Evolutionary conservation across 352 stramenopile genomes (phyloP).

Genomic region (Globisporangium ultimum): DNA sequence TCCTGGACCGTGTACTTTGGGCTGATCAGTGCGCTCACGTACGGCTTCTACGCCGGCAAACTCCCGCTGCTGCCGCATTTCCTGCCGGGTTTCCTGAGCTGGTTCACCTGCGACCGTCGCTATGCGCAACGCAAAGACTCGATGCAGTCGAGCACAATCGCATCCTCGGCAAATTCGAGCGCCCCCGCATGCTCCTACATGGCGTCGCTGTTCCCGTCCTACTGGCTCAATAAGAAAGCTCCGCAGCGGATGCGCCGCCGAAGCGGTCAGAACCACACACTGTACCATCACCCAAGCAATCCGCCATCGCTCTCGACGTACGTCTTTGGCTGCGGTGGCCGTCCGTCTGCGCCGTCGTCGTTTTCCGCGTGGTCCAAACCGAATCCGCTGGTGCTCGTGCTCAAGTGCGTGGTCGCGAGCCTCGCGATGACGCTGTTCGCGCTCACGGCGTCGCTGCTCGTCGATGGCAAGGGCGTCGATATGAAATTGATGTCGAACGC

Average conservation of each 20-base stretch:
- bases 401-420: slow-evolving; percentile 24
- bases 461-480: slow-evolving; percentile 46
- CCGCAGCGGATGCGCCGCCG: slow-evolving; percentile 7
- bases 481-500: slow-evolving; percentile 76
- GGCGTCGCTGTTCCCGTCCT: slow-evolving; percentile 39
- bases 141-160: slow-evolving; percentile 23
- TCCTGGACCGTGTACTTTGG: slow-evolving; percentile 49
- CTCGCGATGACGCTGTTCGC: slow-evolving; percentile 25
- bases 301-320: slow-evolving; percentile 5
- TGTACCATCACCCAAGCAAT: slow-evolving; percentile 11
- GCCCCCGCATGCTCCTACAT: slow-evolving; percentile 14
- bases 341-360: background rate
- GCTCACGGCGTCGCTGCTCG: slow-evolving; percentile 42
- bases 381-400: slow-evolving; percentile 16
- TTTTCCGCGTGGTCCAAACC: slow-evolving; percentile 22
- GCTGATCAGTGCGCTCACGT: slow-evolving; percentile 43
- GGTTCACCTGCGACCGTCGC: slow-evolving; percentile 29
- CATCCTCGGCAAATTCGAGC: slow-evolving; percentile 7
- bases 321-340: slow-evolving; percentile 9
- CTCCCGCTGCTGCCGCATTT: slow-evolving; percentile 51
- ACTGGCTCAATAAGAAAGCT: slow-evolving; percentile 24
- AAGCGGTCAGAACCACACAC: slow-evolving; percentile 15
- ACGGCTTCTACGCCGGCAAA: slow-evolving; percentile 47
- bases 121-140: slow-evolving; percentile 47
- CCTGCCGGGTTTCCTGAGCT: slow-evolving; percentile 23